Base-by-base conservation (phyloP, 164 flowering plant genomes). In the Pachysandra terminalis region DNA sequence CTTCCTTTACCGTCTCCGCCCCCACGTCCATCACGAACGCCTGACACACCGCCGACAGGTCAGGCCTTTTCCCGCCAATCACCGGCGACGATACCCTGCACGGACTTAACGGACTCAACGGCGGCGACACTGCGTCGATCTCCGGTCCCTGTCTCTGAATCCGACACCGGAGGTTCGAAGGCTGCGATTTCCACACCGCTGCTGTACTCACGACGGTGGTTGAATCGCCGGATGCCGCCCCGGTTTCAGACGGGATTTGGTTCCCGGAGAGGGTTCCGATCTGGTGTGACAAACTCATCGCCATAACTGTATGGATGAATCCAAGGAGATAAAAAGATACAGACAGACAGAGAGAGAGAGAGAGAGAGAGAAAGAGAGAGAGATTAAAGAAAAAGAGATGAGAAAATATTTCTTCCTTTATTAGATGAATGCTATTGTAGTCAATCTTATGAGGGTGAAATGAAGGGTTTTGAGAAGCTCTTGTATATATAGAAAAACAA, bases 41-140 rank as follows among this genome's bases (percentile, higher is more conserved):
- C 67, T 75, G 88, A 65, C 96, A 91, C 52, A 89, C 96, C 66
- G 74, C 84, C 4, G 90, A 73, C 37, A 90, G 82, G 77, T 90
- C 91, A 0, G 92, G 52, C 59, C 91, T 72, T 45, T 68, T 78
- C 49, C 73, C 75, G 5, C 77, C 79, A 17, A 80, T 55, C 48
- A 73, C 75, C 37, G 97, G 90, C 51, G 93, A 80, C 48, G 71
- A 28, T 19, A 58, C 68, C 49, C 81, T 48, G 72, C 81, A 63
- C 5, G 93, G 93, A 56, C 86, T 32, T 32, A 32, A 3, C 37
- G 37, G 37, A 19, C 74, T 88, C 63, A 87, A 0, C 57, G 94
- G 96, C 62, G 92, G 94, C 8, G 98, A 79, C 1, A 78, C 17
- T 12, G 61, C 68, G 21, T 81, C 87, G 0, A 61, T 17, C 2